A percentile compares a stretch with the other conserved stretches of the same genome.
These are phyloP conservation scores for Tetrapisispora phaffii DNA, from an alignment of 805 yeast genomes.

Conservation along the genomic window DNA sequence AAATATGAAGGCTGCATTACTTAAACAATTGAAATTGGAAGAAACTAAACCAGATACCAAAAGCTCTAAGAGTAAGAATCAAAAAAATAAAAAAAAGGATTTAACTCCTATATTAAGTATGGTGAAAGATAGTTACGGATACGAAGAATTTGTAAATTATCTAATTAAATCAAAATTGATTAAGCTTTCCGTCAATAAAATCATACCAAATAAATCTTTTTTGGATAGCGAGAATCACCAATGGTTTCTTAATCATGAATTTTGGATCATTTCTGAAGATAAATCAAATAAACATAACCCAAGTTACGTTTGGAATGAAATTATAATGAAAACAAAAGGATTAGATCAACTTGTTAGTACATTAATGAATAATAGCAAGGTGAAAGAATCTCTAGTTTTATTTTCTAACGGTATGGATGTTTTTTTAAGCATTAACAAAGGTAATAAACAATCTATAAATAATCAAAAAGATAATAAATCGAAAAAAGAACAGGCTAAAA, in stretches of 20 bases:
- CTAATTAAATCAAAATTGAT: slow-evolving; percentile 21
- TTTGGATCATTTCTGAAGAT: slow-evolving; percentile 22
- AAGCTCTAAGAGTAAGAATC: slow-evolving; percentile 7
- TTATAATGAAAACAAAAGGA: slow-evolving; percentile 16
- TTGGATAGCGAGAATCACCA: slow-evolving; percentile 5
- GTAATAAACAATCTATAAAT: slow-evolving; percentile 8
- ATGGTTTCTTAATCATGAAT: slow-evolving; percentile 22
- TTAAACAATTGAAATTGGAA: slow-evolving; percentile 8
- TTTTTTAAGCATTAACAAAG: slow-evolving; percentile 27
- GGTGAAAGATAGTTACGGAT: slow-evolving; percentile 5
- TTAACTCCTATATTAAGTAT: slow-evolving; percentile 3
- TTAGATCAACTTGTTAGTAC: slow-evolving; percentile 31
- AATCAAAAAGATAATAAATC: slow-evolving; percentile 4
- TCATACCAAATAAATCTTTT: slow-evolving; percentile 12
- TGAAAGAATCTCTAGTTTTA: slow-evolving; percentile 37
- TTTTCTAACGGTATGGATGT: slow-evolving; percentile 34
- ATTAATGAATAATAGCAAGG: slow-evolving; percentile 36
- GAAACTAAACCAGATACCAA: slow-evolving; percentile 4
- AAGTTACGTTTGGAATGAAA: slow-evolving; percentile 33
- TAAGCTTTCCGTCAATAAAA: slow-evolving; percentile 15
- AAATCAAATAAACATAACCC: slow-evolving; percentile 36
- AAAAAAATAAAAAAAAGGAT: slow-evolving; percentile 7
- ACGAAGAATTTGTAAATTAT: slow-evolving; percentile 15
- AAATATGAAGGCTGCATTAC: slow-evolving; percentile 9
- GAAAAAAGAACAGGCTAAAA: slow-evolving; percentile 9